A percentile compares a stretch with the other conserved stretches of the same genome.
phyloP scores from a whole-genome alignment of 1,284 basidiomycete species.

The Vanrija sp. region DNA sequence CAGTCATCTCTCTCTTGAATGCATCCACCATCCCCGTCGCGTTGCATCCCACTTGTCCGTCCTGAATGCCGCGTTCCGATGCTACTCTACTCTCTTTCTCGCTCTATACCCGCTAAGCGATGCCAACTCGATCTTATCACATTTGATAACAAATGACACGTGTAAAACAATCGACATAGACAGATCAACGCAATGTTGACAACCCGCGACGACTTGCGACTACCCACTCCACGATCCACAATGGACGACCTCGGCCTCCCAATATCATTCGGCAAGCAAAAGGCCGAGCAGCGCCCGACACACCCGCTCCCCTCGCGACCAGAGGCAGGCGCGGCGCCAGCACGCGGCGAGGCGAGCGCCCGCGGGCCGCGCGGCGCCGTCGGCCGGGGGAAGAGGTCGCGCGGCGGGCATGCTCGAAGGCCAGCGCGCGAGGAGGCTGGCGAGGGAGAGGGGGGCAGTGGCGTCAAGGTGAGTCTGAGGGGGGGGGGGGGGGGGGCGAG shows the following conservation, averaged over 20 bases:
- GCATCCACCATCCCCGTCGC: no score
- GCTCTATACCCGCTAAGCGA: not conserved
- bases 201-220: not conserved
- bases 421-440: not conserved
- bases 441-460: constrained; percentile 2
- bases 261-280: constrained; percentile 30
- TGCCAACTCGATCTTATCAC: no score
- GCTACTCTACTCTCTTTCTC: no score
- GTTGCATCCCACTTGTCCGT: no score
- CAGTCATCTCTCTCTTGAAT: no score
- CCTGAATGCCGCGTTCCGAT: no score
- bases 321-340: not conserved
- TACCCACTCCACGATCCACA: not conserved
- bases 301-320: not conserved
- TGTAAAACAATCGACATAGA: not conserved
- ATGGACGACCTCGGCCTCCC: constrained; percentile 37
- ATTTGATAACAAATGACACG: no score
- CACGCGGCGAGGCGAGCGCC: constrained; percentile 7
- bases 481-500: not conserved
- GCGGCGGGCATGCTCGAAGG: constrained; percentile 1
- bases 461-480: constrained; percentile 10
- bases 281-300: not conserved
- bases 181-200: not conserved
- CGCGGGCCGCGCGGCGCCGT: constrained; percentile 30
- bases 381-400: constrained; percentile 24